Conservation (phyloP, 1,139 yeast species). For the Diutina ranongensis region DNA sequence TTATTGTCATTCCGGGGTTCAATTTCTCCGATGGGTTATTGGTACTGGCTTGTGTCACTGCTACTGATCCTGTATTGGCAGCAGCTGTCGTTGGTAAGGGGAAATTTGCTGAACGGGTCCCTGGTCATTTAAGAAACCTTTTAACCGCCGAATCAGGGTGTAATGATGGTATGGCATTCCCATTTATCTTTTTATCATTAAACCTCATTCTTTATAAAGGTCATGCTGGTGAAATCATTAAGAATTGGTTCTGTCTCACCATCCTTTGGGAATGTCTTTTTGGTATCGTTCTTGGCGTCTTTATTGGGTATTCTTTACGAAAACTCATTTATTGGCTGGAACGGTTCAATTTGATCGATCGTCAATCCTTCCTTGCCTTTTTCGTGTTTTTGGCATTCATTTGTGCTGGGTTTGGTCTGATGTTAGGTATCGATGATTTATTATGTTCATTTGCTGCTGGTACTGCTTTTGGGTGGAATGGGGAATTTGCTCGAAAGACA, state of each 20-base stretch:
- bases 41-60: slow-evolving; percentile 89
- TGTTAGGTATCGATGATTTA: slow-evolving; percentile 86
- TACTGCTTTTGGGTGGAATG: slow-evolving; percentile 94
- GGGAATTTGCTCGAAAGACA: slow-evolving; percentile 78
- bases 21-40: slow-evolving; percentile 66
- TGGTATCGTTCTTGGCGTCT: slow-evolving; percentile 69
- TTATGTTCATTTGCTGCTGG: slow-evolving; percentile 94
- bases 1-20: slow-evolving; percentile 77
- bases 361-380: slow-evolving; percentile 88
- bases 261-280: slow-evolving; percentile 80
- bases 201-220: slow-evolving; percentile 59
- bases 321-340: slow-evolving; percentile 75
- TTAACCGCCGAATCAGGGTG: slow-evolving; percentile 93
- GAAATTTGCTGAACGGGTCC: slow-evolving; percentile 92
- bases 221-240: slow-evolving; percentile 55
- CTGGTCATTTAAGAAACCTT: slow-evolving; percentile 87
- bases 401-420: slow-evolving; percentile 90
- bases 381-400: slow-evolving; percentile 76
- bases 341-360: slow-evolving; percentile 61
- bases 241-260: slow-evolving; percentile 76
- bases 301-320: slow-evolving; percentile 68
- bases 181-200: slow-evolving; percentile 73
- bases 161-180: slow-evolving; percentile 98
- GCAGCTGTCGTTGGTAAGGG: slow-evolving; percentile 98
- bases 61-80: slow-evolving; percentile 95